phyloP scores from a whole-genome alignment of 805 yeast genomes.

The Kregervanrija fluxuum region DNA sequence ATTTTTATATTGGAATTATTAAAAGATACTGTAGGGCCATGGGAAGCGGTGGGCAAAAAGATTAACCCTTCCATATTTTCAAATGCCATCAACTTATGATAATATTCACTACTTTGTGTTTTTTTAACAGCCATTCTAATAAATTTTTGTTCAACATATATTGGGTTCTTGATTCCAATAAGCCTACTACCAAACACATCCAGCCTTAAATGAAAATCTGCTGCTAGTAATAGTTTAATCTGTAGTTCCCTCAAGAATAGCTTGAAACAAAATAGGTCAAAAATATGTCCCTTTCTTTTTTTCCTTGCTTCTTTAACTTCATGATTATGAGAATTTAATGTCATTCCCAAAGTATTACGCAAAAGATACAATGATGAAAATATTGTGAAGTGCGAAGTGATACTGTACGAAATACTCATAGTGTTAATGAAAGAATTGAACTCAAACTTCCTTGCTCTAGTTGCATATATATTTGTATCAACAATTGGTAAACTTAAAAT shows the following conservation, averaged over 20 bases:
- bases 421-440: conserved; percentile 1
- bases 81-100: conserved; percentile 5
- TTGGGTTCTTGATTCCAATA: conserved; percentile 3
- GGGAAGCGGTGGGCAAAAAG: conserved; percentile 1
- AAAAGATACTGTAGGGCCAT: conserved; percentile 10
- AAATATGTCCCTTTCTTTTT: neutral
- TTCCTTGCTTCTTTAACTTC: neutral
- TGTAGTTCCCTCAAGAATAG: conserved; percentile 9
- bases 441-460: conserved; percentile 6
- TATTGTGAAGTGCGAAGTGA: conserved; percentile 38
- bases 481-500: conserved; percentile 6
- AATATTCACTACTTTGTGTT: neutral
- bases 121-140: conserved; percentile 9
- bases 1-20: conserved; percentile 36
- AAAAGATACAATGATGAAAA: conserved; percentile 39
- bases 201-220: conserved; percentile 40
- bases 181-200: conserved; percentile 32
- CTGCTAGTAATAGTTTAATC: conserved; percentile 32
- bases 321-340: conserved; percentile 2
- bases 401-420: conserved; percentile 21
- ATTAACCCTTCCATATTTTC: conserved; percentile 9
- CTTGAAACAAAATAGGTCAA: conserved; percentile 4
- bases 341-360: conserved; percentile 28
- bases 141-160: conserved; percentile 5
- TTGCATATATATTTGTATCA: conserved; percentile 3